Base-by-base conservation (phyloP, 345 rosid species). In the Citrus maxima region DNA sequence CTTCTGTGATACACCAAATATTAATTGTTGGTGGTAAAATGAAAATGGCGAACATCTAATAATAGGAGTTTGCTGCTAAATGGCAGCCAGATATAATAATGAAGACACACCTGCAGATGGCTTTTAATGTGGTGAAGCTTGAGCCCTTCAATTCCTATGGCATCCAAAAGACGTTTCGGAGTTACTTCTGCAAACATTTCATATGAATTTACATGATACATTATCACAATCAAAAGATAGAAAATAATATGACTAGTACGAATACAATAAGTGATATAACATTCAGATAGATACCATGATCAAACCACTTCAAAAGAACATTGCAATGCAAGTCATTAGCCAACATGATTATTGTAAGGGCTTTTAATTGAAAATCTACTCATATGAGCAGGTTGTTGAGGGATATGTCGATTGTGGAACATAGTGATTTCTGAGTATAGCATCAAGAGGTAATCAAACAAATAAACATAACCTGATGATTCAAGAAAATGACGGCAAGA, bases 171-270 rank as follows among this genome's bases (percentile, higher is more conserved):
- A 63, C 67, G 16, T 77, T 70, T 83, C 0, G 86, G 86, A 13
- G 84, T 79, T 65, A 86, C 83, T 76, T 70, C 86, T 86, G 81
- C 82, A 80, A 80, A 38, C 75, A 59, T 37, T 42, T 46, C 72
- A 24, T 19, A 58, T 0, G 32, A 35, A 19, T 61, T 71, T 35
- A 59, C 14, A 38, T 63, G 28, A 34, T 19, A 19, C 40, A 46
- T 49, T 10, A 49, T 4, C 1, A 34, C 2, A 30, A 67, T 73
- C 46, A 69, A 61, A 38, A 42, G 34, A 42, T 12, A 42, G 61
- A 58, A 55, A 34, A 59, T 72, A 62, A 61, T 21, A 35, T 67
- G 16, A 67, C 14, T 21, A 3, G 51, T 22, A 35, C 22, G 19
- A 37, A 21, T 18, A 34, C n/a, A 30, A 21, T 35, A 37, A 19